Base-by-base conservation (phyloP, 345 rosid genomes). In the Salix arbutifolia region DNA sequence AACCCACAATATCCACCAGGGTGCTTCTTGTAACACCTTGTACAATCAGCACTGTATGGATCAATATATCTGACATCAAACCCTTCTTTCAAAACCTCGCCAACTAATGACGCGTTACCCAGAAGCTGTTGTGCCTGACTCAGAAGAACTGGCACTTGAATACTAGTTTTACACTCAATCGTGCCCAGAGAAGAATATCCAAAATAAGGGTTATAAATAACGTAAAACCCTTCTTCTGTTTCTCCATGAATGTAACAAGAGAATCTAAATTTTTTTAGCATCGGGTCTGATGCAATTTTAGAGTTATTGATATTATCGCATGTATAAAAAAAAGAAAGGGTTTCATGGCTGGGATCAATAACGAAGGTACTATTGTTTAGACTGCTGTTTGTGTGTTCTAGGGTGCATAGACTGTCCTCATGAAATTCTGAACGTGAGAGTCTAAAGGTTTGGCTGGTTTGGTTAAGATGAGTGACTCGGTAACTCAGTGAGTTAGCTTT, bases 1-100 rank as follows among this genome's bases (percentile, higher is more conserved):
- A 86, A 84, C 75, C 87, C 89, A 25, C 87, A 85, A 16, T 71
- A 46, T 17, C 88, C 79, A 23, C 78, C 80, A 9, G 70, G 75
- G 31, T 48, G 60, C 31, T 30, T 0, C 38, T 30, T 4, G 50
- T 1, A 9, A 72, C 89, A 84, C 14, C 8, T 8, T 0, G 13
- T 28, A n/a, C 86, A 86, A 65, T 76, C 79, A 21, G 70, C 81
- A 28, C 31, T 58, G 30, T 75, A 80, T 8, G 84, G 82, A 74
- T 71, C 46, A 0, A 50, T 72, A 72, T 86, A 81, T 28, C 26
- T 75, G 30, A 78, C 83, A 28, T 31, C 64, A 37, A 86, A 88
- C 61, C 87, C 91, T 16, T 69, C 75, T 73, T 60, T 85, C 71
- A 88, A 62, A 80, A 75, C 84, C 38, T 85, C 76, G 33, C 6